Evolutionary conservation across 306 rosid species (phyloP), one percentile per base, ranked within the genome.

Genomic region (Vicia faba): DNA sequence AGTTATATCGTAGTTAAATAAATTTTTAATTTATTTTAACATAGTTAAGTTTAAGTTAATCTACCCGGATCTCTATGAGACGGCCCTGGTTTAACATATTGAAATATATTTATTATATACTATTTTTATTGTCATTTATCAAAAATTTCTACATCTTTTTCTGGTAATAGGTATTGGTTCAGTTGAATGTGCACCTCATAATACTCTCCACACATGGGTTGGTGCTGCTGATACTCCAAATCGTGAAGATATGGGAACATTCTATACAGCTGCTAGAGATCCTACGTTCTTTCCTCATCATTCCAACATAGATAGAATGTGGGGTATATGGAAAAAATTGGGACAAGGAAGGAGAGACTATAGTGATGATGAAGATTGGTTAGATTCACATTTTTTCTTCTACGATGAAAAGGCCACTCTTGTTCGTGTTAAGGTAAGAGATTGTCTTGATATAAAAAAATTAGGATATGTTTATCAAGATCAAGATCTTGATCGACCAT

Each of bases 201-300:
- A 69, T 15, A 67, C 87, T 1, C 66, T 91, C 6, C 97, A 91
- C 59, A 0, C 29, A 0, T 86, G 92, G 91, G 23, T 61, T 1
- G 96, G 97, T 8, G 36, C 59, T 5, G 89, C 84, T 5, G 79
- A 83, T 41, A 64, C 83, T 1, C 76, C 64, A 1, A 68, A 85
- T 55, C 6, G 6, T 0, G 96, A 91, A 43, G 63, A 91, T 73
- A 88, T 91, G 97, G 97, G 97, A 4, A 75, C 66, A 31, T 84
- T 91, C 64, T 88, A 91, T 46, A 78, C 97, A 0, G 93, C 97
- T 0, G 96, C 81, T 1, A 72, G 89, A 3, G 97, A 88, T 61
- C 97, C 97, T n/a, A 64, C 86, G 11, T 91, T 91, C 64, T 86
- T 10, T 35, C 11, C 75, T 9, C 96, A 86, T 13, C 95, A 88